Conservation (phyloP, 208 protist genomes). For the Leishmania guyanensis region DNA sequence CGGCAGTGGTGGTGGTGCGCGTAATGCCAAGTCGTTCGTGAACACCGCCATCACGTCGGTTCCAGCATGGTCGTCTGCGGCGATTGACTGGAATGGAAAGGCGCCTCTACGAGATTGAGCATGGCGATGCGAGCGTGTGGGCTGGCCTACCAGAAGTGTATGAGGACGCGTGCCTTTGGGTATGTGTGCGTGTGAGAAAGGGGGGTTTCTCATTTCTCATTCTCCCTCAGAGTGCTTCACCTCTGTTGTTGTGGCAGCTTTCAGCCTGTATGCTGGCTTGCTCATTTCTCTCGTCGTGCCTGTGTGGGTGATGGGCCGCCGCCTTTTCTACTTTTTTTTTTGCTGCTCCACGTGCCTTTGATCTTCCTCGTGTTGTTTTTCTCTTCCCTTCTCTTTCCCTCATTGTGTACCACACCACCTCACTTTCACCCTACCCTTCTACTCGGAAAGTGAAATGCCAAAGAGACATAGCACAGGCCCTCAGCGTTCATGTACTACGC, state of each 20-base stretch:
- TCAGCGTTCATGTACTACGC: background rate
- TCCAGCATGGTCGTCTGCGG: conserved; percentile 51
- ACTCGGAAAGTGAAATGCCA: background rate
- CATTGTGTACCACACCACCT: background rate
- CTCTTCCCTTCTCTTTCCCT: background rate
- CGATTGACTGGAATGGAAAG: conserved; percentile 72
- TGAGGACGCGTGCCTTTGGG: background rate
- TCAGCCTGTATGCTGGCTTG: conserved; percentile 1
- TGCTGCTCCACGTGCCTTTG: background rate
- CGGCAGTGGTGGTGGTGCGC: conserved; percentile 7
- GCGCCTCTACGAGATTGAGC: conserved; percentile 38
- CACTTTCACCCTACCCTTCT: background rate
- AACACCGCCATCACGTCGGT: conserved; percentile 52
- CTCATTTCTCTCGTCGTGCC: conserved; percentile 7
- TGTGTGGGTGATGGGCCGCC: background rate
- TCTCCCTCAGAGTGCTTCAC: background rate
- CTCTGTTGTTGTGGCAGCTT: background rate
- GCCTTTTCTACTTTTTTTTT: background rate
- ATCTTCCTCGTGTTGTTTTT: background rate
- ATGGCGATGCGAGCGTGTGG: background rate
- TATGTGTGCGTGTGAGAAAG: too few relatives aligned
- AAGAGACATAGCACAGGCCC: too few relatives aligned
- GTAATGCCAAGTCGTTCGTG: conserved; percentile 50
- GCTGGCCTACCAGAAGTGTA: background rate
- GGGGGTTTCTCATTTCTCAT: background rate